Percentiles rank a stretch among this genome's conserved stretches.
Conservation (phyloP, 2,329 filamentous ascomycete species). For the Monilinia laxa region DNA sequence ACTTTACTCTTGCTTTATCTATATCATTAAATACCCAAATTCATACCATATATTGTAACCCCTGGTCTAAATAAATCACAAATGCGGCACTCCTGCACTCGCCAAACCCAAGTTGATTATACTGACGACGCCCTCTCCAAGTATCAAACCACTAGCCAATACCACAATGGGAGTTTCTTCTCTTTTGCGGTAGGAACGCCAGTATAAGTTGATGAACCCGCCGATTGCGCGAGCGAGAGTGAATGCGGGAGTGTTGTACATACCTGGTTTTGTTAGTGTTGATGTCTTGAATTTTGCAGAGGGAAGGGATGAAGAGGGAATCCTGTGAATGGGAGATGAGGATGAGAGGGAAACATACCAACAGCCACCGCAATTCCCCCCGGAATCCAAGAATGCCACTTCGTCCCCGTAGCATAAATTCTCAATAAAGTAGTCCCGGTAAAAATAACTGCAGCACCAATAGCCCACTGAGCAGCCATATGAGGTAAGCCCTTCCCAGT, state of each 20-base stretch:
- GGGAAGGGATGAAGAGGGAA: background rate
- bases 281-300: background rate
- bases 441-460: conserved; percentile 73
- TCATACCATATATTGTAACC: background rate
- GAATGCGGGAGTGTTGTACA: conserved; percentile 97
- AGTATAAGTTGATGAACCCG: conserved; percentile 75
- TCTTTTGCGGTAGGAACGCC: conserved; percentile 55
- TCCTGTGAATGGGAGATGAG: background rate
- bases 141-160: conserved; percentile 84
- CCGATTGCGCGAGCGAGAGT: conserved; percentile 85
- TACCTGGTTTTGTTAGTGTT: conserved; percentile 53
- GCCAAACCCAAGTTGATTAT: conserved; percentile 86
- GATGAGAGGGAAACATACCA: conserved; percentile 51
- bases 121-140: conserved; percentile 88
- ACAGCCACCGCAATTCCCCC: conserved; percentile 96
- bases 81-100: conserved; percentile 71
- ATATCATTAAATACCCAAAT: background rate
- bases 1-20: no score
- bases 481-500: conserved; percentile 84
- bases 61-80: conserved; percentile 39
- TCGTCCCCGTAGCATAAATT: conserved; percentile 52
- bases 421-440: conserved; percentile 67
- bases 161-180: conserved; percentile 79
- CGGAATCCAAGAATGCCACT: conserved; percentile 76
- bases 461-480: conserved; percentile 79